These are phyloP conservation scores for Cladosporium sp. DNA, from an alignment of 2,329 filamentous ascomycete genomes.

Conservation along the genomic window DNA sequence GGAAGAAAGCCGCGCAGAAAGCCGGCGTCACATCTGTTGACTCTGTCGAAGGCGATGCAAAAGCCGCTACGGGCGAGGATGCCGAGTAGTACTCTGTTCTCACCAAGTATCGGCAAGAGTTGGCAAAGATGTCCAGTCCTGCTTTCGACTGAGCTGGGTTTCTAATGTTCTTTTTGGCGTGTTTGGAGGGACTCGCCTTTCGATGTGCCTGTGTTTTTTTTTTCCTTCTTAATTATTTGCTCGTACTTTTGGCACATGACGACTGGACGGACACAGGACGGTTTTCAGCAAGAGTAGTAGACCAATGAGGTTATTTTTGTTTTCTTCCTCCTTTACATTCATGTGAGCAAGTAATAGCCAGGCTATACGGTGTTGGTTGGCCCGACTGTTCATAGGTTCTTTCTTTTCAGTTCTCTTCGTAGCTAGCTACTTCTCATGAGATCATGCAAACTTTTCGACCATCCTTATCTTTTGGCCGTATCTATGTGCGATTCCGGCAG, in stretches of 20 bases:
- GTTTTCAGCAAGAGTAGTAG: not conserved
- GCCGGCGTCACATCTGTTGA: constrained; percentile 25
- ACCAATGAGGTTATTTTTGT: not conserved
- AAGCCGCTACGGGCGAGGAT: not conserved
- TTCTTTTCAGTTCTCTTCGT: not conserved
- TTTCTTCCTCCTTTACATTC: not conserved
- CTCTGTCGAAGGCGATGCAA: constrained; percentile 17
- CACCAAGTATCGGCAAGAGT: not conserved
- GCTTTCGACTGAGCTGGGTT: too few species aligned
- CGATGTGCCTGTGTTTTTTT: too few species aligned
- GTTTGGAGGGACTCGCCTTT: too few species aligned
- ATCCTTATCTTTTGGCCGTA: not conserved
- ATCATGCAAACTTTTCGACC: not conserved
- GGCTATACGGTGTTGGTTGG: not conserved
- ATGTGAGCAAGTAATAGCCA: not conserved
- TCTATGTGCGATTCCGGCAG: not conserved
- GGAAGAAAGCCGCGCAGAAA: constrained; percentile 57
- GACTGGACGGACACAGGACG: not conserved
- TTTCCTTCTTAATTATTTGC: not conserved
- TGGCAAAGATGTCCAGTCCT: not conserved
- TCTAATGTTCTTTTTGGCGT: too few species aligned
- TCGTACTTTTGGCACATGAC: not conserved
- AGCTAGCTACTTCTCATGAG: not conserved
- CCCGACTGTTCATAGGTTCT: not conserved
- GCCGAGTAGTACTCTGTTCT: not conserved